Percentiles rank a stretch among this genome's conserved stretches.
These are phyloP conservation scores for Corylus heterophylla DNA, from an alignment of 306 rosid species.

Conservation along the genomic window DNA sequence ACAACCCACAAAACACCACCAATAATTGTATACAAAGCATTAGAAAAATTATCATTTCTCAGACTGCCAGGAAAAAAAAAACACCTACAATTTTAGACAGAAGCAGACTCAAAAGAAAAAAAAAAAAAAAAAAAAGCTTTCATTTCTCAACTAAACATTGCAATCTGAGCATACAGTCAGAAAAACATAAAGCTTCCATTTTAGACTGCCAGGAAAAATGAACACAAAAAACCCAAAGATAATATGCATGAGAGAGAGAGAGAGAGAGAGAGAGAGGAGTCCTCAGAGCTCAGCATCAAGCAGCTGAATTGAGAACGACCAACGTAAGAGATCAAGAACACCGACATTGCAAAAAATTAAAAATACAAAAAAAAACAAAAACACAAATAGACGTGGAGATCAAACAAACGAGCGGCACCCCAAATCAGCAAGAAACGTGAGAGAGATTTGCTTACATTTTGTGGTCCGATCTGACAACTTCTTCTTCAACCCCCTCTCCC, in stretches of 20 bases:
- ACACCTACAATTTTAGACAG: not conserved
- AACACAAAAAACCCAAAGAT: slow-evolving; percentile 5
- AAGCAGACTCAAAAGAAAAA: not conserved
- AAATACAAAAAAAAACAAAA: not conserved
- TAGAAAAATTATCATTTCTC: not conserved
- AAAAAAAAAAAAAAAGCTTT: not conserved
- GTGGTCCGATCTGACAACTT: slow-evolving; percentile 68
- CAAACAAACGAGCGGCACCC: slow-evolving; percentile 33
- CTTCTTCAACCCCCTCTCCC: slow-evolving; percentile 23
- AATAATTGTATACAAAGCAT: not conserved
- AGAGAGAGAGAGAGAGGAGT: slow-evolving; percentile 14
- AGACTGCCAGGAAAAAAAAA: not conserved
- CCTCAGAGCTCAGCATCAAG: slow-evolving; percentile 26
- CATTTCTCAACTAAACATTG: not conserved
- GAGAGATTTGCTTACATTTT: slow-evolving; percentile 35
- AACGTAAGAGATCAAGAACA: slow-evolving; percentile 34
- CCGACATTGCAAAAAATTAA: slow-evolving; percentile 39
- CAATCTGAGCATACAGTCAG: not conserved
- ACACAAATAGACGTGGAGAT: not conserved
- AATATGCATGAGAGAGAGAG: slow-evolving; percentile 18
- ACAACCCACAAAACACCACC: not conserved
- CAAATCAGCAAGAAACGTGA: slow-evolving; percentile 27
- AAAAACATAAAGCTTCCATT: not conserved
- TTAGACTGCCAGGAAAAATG: not conserved
- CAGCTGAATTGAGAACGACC: slow-evolving; percentile 18